A percentile compares a stretch with the other conserved stretches of the same genome.
These are phyloP conservation scores for Arabidopsis lyrata DNA, from an alignment of 441 rosid genomes.

Conservation along the genomic window DNA sequence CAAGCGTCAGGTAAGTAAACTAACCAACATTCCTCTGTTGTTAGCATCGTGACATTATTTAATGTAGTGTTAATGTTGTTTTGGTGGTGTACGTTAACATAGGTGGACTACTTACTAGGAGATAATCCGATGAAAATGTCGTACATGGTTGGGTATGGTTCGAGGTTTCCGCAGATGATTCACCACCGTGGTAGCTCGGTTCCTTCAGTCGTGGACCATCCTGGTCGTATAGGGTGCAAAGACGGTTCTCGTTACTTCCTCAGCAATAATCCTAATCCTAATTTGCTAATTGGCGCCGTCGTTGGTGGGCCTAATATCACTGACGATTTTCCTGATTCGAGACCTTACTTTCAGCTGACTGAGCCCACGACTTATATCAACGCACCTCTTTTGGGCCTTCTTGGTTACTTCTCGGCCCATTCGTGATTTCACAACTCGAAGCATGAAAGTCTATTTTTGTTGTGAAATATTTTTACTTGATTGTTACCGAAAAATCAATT, in stretches of 20 bases:
- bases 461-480: no score
- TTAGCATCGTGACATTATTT: constrained; percentile 37
- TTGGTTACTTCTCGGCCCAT: constrained; percentile 68
- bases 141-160: constrained; percentile 68
- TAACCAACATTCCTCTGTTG: constrained; percentile 19
- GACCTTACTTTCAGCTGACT: constrained; percentile 68
- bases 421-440: constrained; percentile 40
- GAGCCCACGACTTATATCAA: constrained; percentile 85
- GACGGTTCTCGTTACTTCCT: constrained; percentile 60
- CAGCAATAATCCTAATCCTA: constrained; percentile 66
- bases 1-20: constrained; percentile 60
- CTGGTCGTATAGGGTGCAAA: constrained; percentile 61
- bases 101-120: constrained; percentile 68
- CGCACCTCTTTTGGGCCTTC: constrained; percentile 72
- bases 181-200: constrained; percentile 76
- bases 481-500: background rate
- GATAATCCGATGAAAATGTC: constrained; percentile 63
- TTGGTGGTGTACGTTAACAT: constrained; percentile 39
- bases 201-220: constrained; percentile 64
- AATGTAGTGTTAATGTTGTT: background rate
- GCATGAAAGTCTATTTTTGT: no score
- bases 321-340: constrained; percentile 66
- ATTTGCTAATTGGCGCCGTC: constrained; percentile 62
- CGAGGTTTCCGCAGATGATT: constrained; percentile 55
- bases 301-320: constrained; percentile 74